Conservation (phyloP, 1,284 basidiomycete species). For the Sparassis latifolia region DNA sequence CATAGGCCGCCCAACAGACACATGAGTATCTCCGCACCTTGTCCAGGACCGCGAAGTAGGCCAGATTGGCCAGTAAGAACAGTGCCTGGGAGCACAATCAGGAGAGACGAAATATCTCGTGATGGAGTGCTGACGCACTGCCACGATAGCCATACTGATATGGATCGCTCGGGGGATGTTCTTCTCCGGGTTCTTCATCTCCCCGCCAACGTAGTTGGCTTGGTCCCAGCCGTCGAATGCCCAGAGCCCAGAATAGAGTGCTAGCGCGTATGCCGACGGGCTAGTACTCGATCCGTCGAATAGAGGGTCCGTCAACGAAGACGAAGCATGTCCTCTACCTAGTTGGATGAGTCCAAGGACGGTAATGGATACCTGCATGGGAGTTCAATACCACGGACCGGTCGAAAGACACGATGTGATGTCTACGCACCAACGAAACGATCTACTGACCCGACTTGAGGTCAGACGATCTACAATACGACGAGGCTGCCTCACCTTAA, state of each 20-base stretch:
- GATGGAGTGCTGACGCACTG: conserved; percentile 33
- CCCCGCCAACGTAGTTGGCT: conserved; percentile 87
- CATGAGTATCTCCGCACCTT: conserved; percentile 36
- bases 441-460: conserved; percentile 34
- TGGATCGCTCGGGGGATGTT: conserved; percentile 91
- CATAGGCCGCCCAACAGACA: background rate
- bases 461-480: background rate
- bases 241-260: conserved; percentile 94
- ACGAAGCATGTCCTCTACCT: conserved; percentile 58
- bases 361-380: conserved; percentile 54
- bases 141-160: conserved; percentile 76
- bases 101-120: background rate
- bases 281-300: conserved; percentile 75
- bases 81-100: conserved; percentile 37
- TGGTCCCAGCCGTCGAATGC: conserved; percentile 95
- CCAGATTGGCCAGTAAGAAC: conserved; percentile 80
- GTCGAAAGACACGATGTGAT: background rate
- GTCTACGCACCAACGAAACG: conserved; percentile 45
- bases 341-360: conserved; percentile 72
- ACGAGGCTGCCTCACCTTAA: conserved; percentile 58
- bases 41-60: conserved; percentile 93
- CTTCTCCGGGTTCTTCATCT: conserved; percentile 79
- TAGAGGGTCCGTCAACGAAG: conserved; percentile 56
- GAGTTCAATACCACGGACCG: background rate
- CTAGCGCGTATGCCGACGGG: conserved; percentile 85